phyloP scores from a whole-genome alignment of 495 filamentous ascomycete genomes.

The Rusavskia elegans region DNA sequence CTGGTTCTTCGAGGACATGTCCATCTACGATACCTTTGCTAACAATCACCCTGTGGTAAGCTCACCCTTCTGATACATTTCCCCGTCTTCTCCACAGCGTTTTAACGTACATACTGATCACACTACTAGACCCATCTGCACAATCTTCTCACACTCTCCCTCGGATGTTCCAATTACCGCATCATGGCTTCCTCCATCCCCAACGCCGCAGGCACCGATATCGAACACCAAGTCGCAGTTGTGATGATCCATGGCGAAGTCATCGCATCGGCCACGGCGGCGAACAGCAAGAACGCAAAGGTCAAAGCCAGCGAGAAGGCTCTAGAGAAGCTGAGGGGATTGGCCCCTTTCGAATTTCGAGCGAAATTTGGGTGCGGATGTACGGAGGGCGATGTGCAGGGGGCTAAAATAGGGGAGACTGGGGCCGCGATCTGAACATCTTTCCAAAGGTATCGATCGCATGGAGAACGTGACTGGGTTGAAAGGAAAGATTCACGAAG shows the following conservation, averaged over 20 bases:
- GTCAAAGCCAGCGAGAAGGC: conserved; percentile 56
- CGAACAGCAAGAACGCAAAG: conserved; percentile 55
- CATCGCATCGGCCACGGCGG: conserved; percentile 42
- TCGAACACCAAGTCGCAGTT: conserved; percentile 43
- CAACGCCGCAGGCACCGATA: conserved; percentile 23
- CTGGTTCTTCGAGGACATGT: conserved; percentile 77
- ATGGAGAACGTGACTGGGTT: neutral
- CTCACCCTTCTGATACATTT: neutral
- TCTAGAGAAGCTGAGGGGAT: conserved; percentile 35
- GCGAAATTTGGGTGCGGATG: conserved; percentile 49
- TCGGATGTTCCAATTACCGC: conserved; percentile 38
- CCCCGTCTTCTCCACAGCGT: neutral
- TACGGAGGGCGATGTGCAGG: conserved; percentile 4
- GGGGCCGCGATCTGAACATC: neutral
- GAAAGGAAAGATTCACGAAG: neutral
- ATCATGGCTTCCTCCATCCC: conserved; percentile 36
- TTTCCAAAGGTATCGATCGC: neutral
- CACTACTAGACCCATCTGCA: conserved; percentile 34
- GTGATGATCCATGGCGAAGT: conserved; percentile 62
- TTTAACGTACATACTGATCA: too few relatives aligned
- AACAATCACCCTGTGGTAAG: conserved; percentile 65
- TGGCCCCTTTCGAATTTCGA: conserved; percentile 44
- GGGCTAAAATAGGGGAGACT: conserved; percentile 2
- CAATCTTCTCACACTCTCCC: conserved; percentile 29
- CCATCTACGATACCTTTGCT: conserved; percentile 74